Evolutionary conservation across 768 basidiomycete species (phyloP), one percentile per base, ranked within the genome.

Genomic region (Lactarius tabidus): DNA sequence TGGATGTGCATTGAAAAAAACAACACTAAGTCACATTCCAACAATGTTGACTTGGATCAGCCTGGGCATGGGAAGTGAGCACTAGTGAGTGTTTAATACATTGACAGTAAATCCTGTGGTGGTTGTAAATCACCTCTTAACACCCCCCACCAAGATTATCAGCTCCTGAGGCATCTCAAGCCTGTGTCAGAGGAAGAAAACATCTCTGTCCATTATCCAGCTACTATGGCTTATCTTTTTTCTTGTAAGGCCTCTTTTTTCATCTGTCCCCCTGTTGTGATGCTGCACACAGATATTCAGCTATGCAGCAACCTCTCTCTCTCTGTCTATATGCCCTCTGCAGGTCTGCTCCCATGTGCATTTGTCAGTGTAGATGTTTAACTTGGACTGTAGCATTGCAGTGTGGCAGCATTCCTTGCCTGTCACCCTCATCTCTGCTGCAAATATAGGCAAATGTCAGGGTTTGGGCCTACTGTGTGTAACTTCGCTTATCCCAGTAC

Each of bases 241-340:
- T 15, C 15, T 60, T 28, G 68, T 69, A 53, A 20, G 61, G 14
- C 6, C 23, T 14, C 45, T 12, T 4, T 12, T 7, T 26, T 26
- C 12, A 31, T 23, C n/a, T n/a, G n/a, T n/a, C n/a, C 17, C 18
- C 23, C n/a, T n/a, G 2, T 51, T 2, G 0, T 33, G 35, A 28
- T 20, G 45, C 14, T 0, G 5, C 28, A 48, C 20, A 31, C 12
- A 68, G 67, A 26, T 57, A 14, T 68, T 68, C 36, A 45, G 35
- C 9, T 68, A 68, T 48, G 20, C 52, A 2, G n/a, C 67, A 8
- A 38, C 54, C 5, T 8, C 67, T 20, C 28, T 67, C 15, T n/a
- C 67, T 26, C 51, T 68, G 51, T 17, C 31, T 68, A 31, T 68
- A 67, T 51, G 43, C 45, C 31, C 39, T 68, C 55, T 65, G 67